phyloP scores from a whole-genome alignment of 2,329 filamentous ascomycete genomes.

The Arthrobotrys sphaeroides region DNA sequence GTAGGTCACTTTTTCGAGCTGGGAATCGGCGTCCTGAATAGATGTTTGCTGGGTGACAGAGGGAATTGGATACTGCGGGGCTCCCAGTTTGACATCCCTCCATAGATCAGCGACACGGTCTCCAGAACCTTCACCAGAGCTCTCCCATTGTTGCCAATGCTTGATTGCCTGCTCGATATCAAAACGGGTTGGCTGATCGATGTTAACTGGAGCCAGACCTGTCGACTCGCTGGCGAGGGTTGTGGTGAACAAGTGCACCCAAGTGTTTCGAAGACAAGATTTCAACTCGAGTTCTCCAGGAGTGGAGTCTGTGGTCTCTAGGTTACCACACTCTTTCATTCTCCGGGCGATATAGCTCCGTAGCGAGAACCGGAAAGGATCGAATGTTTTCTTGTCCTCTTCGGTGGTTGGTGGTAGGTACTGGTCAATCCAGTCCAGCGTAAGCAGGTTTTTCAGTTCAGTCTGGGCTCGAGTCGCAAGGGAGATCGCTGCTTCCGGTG shows the following conservation, averaged over 20 bases:
- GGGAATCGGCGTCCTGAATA: not conserved
- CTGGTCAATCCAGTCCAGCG: constrained; percentile 39
- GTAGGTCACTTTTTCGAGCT: not conserved
- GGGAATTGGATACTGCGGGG: constrained; percentile 22
- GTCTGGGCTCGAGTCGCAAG: constrained; percentile 20
- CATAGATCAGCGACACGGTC: constrained; percentile 30
- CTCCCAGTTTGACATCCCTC: constrained; percentile 43
- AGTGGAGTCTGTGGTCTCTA: not conserved
- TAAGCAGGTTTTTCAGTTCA: constrained; percentile 27
- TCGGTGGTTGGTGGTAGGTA: constrained; percentile 29
- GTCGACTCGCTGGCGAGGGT: constrained; percentile 6
- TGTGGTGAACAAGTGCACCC: constrained; percentile 7
- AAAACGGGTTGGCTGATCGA: not conserved
- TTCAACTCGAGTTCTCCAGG: not conserved
- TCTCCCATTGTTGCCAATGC: constrained; percentile 34
- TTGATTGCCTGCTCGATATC: not conserved
- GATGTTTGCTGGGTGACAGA: constrained; percentile 42
- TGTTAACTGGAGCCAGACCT: not conserved
- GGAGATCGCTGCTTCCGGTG: constrained; percentile 23
- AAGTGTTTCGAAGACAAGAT: constrained; percentile 17
- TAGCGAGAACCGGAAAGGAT: constrained; percentile 1
- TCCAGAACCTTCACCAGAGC: not conserved
- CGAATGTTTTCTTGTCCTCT: not conserved
- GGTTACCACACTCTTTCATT: not conserved
- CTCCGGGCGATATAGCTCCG: constrained; percentile 1